Percentiles rank a stretch among this genome's conserved stretches.
phyloP scores from a whole-genome alignment of 2,329 filamentous ascomycete genomes.

The Ceratocystis ficicola region DNA sequence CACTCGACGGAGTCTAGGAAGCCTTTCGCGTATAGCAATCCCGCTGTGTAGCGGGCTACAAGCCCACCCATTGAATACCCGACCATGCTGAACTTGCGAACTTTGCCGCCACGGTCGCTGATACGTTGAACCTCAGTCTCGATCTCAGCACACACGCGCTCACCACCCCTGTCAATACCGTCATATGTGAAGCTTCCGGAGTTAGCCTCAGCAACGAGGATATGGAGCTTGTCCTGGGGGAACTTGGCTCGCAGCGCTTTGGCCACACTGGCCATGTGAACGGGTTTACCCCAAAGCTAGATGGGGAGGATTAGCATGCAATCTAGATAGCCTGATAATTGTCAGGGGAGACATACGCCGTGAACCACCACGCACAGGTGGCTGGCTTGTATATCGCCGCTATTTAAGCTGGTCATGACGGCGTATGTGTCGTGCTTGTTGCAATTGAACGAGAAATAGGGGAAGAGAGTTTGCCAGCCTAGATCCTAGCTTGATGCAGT shows the following conservation, averaged over 20 bases:
- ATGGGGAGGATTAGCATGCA: not conserved
- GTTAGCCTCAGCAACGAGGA: constrained; percentile 62
- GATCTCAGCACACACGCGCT: constrained; percentile 55
- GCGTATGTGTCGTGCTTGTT: not conserved
- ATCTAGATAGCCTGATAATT: constrained; percentile 22
- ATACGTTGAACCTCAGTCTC: constrained; percentile 49
- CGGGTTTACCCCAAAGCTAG: constrained; percentile 67
- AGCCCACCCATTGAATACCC: constrained; percentile 86
- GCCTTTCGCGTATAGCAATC: constrained; percentile 68
- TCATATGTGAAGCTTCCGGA: constrained; percentile 60
- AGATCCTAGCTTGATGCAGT: not conserved
- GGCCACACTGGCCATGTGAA: constrained; percentile 57
- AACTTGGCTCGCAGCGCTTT: constrained; percentile 51
- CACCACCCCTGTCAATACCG: constrained; percentile 55
- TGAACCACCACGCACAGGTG: constrained; percentile 71
- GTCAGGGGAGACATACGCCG: constrained; percentile 41
- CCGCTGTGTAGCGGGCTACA: constrained; percentile 74
- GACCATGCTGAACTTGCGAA: constrained; percentile 72
- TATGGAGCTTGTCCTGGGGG: constrained; percentile 51
- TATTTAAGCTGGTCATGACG: constrained; percentile 32
- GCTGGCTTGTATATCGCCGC: constrained; percentile 44
- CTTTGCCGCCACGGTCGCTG: constrained; percentile 51
- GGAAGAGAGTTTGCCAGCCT: not conserved
- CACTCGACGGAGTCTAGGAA: constrained; percentile 69
- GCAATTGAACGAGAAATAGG: no score